phyloP scores from a whole-genome alignment of 1,284 basidiomycete genomes.

The Filobasidium uniguttulatum region DNA sequence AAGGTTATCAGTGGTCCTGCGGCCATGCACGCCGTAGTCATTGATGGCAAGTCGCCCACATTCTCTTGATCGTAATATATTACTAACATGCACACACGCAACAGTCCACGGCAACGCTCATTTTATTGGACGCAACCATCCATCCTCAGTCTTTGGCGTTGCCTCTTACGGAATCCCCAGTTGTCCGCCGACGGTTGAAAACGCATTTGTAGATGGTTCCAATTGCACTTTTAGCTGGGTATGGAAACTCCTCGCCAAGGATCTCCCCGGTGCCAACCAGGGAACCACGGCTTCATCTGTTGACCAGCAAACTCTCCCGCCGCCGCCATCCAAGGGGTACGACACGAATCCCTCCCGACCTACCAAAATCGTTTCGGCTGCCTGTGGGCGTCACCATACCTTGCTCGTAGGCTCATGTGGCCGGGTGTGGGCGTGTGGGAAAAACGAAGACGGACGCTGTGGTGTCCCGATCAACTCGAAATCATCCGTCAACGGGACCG shows the following conservation, averaged over 20 bases:
- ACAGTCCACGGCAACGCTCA: conserved; percentile 16
- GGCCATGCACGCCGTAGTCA: conserved; percentile 45
- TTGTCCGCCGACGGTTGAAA: not conserved
- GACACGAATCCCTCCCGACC: too few species aligned
- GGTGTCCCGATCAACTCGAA: conserved; percentile 21
- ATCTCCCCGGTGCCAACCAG: conserved; percentile 3
- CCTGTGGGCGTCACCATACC: conserved; percentile 67
- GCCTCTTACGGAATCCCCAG: conserved; percentile 17
- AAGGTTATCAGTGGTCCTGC: conserved; percentile 64
- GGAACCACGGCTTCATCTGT: too few species aligned
- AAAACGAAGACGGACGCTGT: conserved; percentile 64
- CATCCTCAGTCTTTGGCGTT: conserved; percentile 15
- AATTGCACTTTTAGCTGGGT: conserved; percentile 4
- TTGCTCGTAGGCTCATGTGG: conserved; percentile 70
- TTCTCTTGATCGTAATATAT: not conserved
- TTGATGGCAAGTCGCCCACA: conserved; percentile 44
- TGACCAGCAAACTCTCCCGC: too few species aligned
- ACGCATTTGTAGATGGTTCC: not conserved
- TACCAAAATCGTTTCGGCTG: conserved; percentile 62
- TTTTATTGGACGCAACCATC: conserved; percentile 16
- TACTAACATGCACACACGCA: too few species aligned
- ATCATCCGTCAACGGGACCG: not conserved
- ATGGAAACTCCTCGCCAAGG: conserved; percentile 4
- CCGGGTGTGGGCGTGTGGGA: conserved; percentile 67
- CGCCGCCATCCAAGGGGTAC: conserved; percentile 41